Evolutionary conservation across 176 grass and related monocot species (phyloP).

Genomic region (Coix lacrymajobi): DNA sequence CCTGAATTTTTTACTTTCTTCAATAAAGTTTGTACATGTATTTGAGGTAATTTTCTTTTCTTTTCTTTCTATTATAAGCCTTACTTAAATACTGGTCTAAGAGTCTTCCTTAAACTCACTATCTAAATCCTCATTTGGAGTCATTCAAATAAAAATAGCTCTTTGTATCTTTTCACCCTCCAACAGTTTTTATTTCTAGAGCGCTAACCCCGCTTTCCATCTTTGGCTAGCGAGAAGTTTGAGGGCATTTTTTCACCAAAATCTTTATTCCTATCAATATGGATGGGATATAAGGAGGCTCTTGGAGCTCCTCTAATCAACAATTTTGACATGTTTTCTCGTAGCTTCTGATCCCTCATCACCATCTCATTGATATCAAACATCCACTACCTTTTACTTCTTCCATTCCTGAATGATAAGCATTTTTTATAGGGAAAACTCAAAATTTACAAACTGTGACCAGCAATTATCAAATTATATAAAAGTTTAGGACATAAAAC

Average conservation of each 20-base stretch:
- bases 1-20: neutral
- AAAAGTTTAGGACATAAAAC: no score
- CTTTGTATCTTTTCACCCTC: neutral
- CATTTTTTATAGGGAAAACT: no score
- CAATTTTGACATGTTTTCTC: neutral
- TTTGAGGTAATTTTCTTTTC: neutral
- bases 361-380: neutral
- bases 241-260: no score
- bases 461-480: neutral
- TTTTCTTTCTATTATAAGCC: neutral
- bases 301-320: neutral
- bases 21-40: neutral
- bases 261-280: no score
- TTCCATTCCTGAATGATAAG: neutral
- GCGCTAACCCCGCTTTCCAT: neutral
- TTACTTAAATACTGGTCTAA: neutral
- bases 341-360: neutral
- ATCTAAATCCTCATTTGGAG: neutral
- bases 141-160: neutral
- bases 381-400: neutral
- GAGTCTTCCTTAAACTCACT: neutral
- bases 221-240: neutral
- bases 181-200: neutral
- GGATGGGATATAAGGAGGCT: no score
- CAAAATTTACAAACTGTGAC: no score